A percentile compares a stretch with the other conserved stretches of the same genome.
Conservation (phyloP, 1,139 yeast genomes). For the Arxiozyma telluris region DNA sequence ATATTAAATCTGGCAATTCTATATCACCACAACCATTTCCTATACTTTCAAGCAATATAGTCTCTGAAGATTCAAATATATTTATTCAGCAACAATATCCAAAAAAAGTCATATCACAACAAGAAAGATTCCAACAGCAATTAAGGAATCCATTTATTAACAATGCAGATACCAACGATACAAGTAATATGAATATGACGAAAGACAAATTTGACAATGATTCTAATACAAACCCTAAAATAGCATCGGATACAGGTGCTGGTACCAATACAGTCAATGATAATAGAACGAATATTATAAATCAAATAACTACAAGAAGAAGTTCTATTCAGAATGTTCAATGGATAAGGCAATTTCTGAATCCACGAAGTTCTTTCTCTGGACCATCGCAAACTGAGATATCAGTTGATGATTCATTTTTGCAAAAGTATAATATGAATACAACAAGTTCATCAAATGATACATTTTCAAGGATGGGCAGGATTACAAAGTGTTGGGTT, state of each 20-base stretch:
- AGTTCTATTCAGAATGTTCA: slow-evolving; percentile 29
- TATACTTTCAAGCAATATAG: background rate
- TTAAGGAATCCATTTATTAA: slow-evolving; percentile 3
- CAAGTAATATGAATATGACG: background rate
- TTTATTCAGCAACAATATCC: background rate
- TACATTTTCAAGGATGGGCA: background rate
- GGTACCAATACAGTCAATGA: background rate
- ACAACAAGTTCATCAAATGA: background rate
- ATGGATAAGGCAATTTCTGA: slow-evolving; percentile 27
- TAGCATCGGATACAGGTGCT: background rate
- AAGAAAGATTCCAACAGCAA: background rate
- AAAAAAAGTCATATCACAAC: slow-evolving; percentile 1
- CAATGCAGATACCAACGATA: background rate
- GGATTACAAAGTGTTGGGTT: slow-evolving; percentile 22
- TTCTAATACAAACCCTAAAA: background rate
- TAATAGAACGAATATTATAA: background rate
- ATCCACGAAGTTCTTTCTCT: slow-evolving; percentile 31
- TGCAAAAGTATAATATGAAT: background rate
- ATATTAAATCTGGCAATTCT: slow-evolving; percentile 1
- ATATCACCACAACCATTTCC: background rate
- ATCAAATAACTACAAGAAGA: slow-evolving; percentile 14
- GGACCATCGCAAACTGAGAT: slow-evolving; percentile 14
- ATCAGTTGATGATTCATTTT: slow-evolving; percentile 15
- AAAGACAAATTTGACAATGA: background rate
- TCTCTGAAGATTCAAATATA: background rate